Evolutionary conservation across 306 rosid species (phyloP).

Genomic region (Comarum palustre): DNA sequence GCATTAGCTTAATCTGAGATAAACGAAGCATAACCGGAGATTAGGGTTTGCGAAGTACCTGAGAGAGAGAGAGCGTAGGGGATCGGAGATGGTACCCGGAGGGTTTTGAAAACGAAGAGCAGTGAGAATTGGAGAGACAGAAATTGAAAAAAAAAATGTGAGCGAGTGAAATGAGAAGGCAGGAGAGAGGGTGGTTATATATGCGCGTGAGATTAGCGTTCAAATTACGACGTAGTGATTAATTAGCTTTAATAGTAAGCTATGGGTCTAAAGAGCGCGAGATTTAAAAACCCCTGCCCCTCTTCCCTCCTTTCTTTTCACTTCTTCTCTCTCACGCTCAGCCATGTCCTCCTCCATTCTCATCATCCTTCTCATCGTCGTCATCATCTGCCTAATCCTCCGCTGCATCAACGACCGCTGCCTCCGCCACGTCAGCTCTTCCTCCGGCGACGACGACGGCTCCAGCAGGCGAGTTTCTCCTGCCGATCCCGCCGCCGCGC

Average conservation of each 20-base stretch:
- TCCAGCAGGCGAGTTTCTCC: conserved; percentile 51
- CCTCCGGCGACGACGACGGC: neutral
- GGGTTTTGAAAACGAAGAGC: neutral
- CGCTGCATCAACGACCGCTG: conserved; percentile 63
- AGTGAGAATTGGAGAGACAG: neutral
- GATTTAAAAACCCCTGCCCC: neutral
- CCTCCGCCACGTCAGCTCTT: conserved; percentile 42
- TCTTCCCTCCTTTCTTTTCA: no score
- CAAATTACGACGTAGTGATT: neutral
- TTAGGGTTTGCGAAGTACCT: neutral
- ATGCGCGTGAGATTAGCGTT: neutral
- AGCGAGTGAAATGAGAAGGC: neutral
- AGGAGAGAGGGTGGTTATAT: neutral
- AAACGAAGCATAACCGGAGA: neutral
- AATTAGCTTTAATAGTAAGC: neutral
- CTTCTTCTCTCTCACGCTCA: no score
- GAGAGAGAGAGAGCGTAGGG: neutral
- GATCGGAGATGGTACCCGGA: neutral
- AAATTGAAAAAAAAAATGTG: neutral
- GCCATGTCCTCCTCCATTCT: conserved; percentile 25
- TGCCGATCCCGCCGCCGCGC: conserved; percentile 36
- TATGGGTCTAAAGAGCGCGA: neutral
- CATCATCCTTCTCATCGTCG: conserved; percentile 43
- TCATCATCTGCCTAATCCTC: conserved; percentile 59
- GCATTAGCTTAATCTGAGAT: neutral